Percentiles rank a stretch among this genome's conserved stretches.
phyloP scores from a whole-genome alignment of 1,139 yeast genomes.

The Entelexis paramagnoliae region DNA sequence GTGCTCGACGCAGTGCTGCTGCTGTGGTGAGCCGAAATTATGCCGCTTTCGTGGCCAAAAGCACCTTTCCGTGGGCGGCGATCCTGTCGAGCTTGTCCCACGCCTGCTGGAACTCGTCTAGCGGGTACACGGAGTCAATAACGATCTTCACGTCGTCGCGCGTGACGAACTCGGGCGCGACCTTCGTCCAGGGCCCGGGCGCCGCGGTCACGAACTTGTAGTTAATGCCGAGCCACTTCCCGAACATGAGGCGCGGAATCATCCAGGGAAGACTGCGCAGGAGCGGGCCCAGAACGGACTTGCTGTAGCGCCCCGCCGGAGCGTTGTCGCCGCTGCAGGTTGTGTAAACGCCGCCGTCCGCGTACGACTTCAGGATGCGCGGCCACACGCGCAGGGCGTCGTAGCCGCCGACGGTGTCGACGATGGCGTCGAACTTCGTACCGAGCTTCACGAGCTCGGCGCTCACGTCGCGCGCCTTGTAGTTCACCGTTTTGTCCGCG shows the following conservation, averaged over 20 bases:
- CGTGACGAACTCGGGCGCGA: slow-evolving; percentile 35
- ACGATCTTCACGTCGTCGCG: slow-evolving; percentile 38
- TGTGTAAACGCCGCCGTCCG: slow-evolving; percentile 38
- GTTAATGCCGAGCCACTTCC: slow-evolving; percentile 29
- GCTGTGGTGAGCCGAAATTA: too few species aligned
- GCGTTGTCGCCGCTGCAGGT: slow-evolving; percentile 44
- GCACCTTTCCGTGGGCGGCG: slow-evolving; percentile 54
- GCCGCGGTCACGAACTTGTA: slow-evolving; percentile 21
- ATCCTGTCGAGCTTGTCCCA: slow-evolving; percentile 39
- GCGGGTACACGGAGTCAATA: slow-evolving; percentile 45
- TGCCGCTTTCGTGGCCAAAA: slow-evolving; percentile 26
- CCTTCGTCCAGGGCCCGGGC: slow-evolving; percentile 26
- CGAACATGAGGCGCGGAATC: slow-evolving; percentile 28
- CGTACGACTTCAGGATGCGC: slow-evolving; percentile 36
- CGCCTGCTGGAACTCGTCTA: slow-evolving; percentile 45
- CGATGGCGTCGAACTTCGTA: slow-evolving; percentile 34
- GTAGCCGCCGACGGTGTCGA: slow-evolving; percentile 43
- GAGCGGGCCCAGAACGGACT: slow-evolving; percentile 21
- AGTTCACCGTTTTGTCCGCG: slow-evolving; percentile 24
- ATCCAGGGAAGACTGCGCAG: slow-evolving; percentile 11
- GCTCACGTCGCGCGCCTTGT: slow-evolving; percentile 31
- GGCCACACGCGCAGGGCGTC: slow-evolving; percentile 28
- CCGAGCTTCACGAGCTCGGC: slow-evolving; percentile 8
- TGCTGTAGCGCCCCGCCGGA: slow-evolving; percentile 28
- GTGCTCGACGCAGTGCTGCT: too few species aligned